Evolutionary conservation across 139 green algal genomes (phyloP).

Genomic region (Desmodesmus armatus): DNA sequence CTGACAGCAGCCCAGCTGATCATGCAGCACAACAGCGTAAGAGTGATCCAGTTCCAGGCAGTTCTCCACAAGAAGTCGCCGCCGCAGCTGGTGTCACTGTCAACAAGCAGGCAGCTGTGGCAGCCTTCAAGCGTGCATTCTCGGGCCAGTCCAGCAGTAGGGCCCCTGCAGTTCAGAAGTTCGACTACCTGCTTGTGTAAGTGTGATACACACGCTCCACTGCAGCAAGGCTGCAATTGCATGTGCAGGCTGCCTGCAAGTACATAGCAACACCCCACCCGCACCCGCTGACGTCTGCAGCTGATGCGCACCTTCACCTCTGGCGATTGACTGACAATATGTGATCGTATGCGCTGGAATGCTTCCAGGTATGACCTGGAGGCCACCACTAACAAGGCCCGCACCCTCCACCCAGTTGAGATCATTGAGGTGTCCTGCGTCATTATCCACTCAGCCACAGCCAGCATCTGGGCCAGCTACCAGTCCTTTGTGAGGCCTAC

Average conservation of each 20-base stretch:
- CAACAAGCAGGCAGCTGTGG: constrained; percentile 7
- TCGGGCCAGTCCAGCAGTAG: background rate
- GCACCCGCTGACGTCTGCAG: too few relatives aligned
- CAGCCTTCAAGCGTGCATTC: constrained; percentile 21
- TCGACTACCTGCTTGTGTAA: constrained; percentile 33
- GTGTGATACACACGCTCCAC: too few relatives aligned
- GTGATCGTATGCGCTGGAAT: too few relatives aligned
- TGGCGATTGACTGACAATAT: too few relatives aligned
- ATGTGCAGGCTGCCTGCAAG: too few relatives aligned
- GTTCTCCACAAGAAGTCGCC: background rate
- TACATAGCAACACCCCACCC: too few relatives aligned
- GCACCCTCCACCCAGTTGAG: constrained; percentile 59
- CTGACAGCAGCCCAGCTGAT: background rate
- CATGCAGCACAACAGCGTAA: background rate
- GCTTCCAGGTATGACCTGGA: constrained; percentile 74
- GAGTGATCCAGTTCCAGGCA: too few relatives aligned
- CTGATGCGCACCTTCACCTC: too few relatives aligned
- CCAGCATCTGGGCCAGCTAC: constrained; percentile 47
- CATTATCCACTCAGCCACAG: constrained; percentile 58
- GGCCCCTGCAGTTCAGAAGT: constrained; percentile 50
- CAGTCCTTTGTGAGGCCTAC: constrained; percentile 70
- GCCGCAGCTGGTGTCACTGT: background rate
- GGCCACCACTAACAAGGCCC: constrained; percentile 62
- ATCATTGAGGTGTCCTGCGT: constrained; percentile 79
- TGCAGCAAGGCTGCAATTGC: too few relatives aligned